Conservation (phyloP, 208 protist genomes). For the Jaenimonas drosophilae region DNA sequence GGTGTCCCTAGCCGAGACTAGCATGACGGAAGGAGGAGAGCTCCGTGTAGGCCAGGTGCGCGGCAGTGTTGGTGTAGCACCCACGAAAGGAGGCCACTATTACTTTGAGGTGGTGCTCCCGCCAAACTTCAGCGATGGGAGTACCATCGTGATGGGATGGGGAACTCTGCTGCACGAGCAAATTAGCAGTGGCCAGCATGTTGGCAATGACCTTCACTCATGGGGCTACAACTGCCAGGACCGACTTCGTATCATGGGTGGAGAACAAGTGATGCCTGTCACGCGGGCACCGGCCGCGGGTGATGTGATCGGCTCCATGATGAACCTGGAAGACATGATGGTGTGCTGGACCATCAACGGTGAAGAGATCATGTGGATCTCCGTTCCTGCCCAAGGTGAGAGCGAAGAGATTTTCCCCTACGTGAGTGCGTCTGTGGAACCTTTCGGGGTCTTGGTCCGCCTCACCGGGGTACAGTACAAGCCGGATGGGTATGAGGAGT, state of each 20-base stretch:
- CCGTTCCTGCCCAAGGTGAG: constrained; percentile 55
- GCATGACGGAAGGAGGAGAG: constrained; percentile 54
- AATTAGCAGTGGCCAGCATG: constrained; percentile 63
- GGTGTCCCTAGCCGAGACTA: constrained; percentile 61
- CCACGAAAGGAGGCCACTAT: constrained; percentile 56
- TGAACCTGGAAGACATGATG: constrained; percentile 77
- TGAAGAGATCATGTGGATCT: constrained; percentile 62
- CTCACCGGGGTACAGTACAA: constrained; percentile 73
- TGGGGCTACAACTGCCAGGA: constrained; percentile 88
- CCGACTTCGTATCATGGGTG: constrained; percentile 52
- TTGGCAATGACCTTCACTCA: constrained; percentile 79
- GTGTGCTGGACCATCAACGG: constrained; percentile 86
- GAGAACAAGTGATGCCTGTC: constrained; percentile 47
- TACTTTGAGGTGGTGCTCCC: constrained; percentile 77
- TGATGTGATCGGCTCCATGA: constrained; percentile 73
- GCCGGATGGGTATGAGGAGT: constrained; percentile 67
- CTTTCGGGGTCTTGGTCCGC: constrained; percentile 45
- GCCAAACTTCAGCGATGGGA: constrained; percentile 33
- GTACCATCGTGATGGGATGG: constrained; percentile 76
- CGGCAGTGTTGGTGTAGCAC: constrained; percentile 58
- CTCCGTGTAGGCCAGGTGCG: constrained; percentile 78
- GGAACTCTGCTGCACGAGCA: constrained; percentile 83
- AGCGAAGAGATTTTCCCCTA: constrained; percentile 82
- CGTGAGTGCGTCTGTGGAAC: constrained; percentile 68
- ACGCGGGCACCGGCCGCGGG: constrained; percentile 29